Evolutionary conservation across 768 basidiomycete species (phyloP), one percentile per base, ranked within the genome.

Genomic region (Boletellus ananas): DNA sequence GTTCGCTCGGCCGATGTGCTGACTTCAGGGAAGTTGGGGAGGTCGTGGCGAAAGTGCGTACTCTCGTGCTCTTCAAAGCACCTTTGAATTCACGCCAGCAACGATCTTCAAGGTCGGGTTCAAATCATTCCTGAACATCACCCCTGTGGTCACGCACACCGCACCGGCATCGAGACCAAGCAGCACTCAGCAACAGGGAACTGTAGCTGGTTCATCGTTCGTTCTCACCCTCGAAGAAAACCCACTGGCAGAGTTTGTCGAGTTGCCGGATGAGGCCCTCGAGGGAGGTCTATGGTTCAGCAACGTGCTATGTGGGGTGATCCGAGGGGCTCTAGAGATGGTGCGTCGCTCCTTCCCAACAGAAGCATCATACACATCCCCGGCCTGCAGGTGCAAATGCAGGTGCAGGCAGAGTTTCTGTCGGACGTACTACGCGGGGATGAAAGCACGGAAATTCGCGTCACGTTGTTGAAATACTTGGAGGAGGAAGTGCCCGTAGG

Each of bases 261-360:
- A 98, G 64, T 76, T 99, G 18, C 95, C 96, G 0, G 89, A 94
- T 45, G 94, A 96, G 58, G 93, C 81, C 2, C 73, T 94, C 23
- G 90, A 95, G 62, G 92, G 92, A 16, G 94, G 93, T 1, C 70
- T 99, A 33, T 96, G 93, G 91, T 98, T 94, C 68, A 94, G 90
- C 69, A 98, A 98, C 69, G 86, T 98, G 37, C 73, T 96, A 2
- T 95, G 94, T 61, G 96, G 96, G 5, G 95, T 98, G 8, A 69
- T 98, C 43, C 75, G 94, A 45, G 96, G 96, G 3, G 83, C 94
- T 33, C 67, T 99, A 44, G 96, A 99, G 73, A 98, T 99, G 96
- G 96, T 96, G 61, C 54, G 79, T 69, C 27, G 29, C 6, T 20
- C 42, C 21, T 35, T 25, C 40, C 39, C 29, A 5, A 46, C 27